Base-by-base conservation (phyloP, 2,329 filamentous ascomycete genomes). In the Cladosporium sp. region DNA sequence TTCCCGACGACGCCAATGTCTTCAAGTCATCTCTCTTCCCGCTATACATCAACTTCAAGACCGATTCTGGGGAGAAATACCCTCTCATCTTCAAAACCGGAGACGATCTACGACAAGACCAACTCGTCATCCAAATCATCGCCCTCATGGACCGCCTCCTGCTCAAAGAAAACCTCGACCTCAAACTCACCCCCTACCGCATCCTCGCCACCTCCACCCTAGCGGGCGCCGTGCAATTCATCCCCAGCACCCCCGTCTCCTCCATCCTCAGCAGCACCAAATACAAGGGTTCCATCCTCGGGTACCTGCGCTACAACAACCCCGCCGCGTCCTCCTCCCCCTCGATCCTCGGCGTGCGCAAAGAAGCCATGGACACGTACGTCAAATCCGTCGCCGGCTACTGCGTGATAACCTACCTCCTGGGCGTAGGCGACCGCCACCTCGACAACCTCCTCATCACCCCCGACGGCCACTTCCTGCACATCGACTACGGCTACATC, bases 401-500 rank as follows among this genome's bases (percentile, higher is more conserved):
- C 71, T 97, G 93, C 68, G 93, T 99, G 12, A 96, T 99, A 59
- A 99, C 95, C 0, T 99, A 99, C 68, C 88, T 99, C 13, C 81
- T 99, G 11, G 95, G 93, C 27, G 93, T 99, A 2, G 93, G 93
- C 17, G 93, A 99, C 67, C 85, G 93, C 1, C 93, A 99, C 70
- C 79, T 97, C 2, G 93, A 99, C 68, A 99, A 99, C 63, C 81
- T 99, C 1, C 83, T 99, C 20, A 82, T 99, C 4, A 83, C 90
- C 0, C 91, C 93, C 1, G 86, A 91, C 59, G 93, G 83, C 4
- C 89, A 95, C 69, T 99, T 99, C 75, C 96, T 99, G 79, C 93
- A 99, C 67, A 91, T 92, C 24, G 93, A 99, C 68, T 99, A 99
- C 63, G 93, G 95, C 37, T 99, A 95, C 70, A 99, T 99, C 55